A percentile compares a stretch with the other conserved stretches of the same genome.
phyloP scores from a whole-genome alignment of 495 filamentous ascomycete species.

The Hypoxylon fuscum region DNA sequence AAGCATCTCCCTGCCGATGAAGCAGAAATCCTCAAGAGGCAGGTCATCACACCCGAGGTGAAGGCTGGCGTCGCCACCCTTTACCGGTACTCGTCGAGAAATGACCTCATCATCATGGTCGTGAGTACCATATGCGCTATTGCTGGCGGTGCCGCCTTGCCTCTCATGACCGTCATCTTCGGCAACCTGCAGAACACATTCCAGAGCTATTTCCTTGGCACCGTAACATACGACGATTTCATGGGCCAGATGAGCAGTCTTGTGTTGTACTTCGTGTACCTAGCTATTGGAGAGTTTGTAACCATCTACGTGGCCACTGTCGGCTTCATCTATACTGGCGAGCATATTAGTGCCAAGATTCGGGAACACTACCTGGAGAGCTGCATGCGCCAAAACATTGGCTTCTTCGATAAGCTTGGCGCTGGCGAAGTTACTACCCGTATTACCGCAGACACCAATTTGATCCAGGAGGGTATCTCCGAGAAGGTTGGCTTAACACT shows the following conservation, averaged over 20 bases:
- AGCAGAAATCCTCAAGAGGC: constrained; percentile 61
- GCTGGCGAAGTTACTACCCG: constrained; percentile 93
- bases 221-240: constrained; percentile 63
- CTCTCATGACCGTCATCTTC: constrained; percentile 89
- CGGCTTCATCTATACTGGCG: constrained; percentile 93
- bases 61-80: constrained; percentile 72
- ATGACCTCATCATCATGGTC: constrained; percentile 77
- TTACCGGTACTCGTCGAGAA: constrained; percentile 80
- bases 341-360: constrained; percentile 86
- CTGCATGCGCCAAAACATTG: constrained; percentile 90
- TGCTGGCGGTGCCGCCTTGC: constrained; percentile 80
- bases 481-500: constrained; percentile 85
- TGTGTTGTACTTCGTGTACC: constrained; percentile 89
- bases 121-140: constrained; percentile 74
- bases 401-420: constrained; percentile 90
- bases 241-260: constrained; percentile 65
- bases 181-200: constrained; percentile 80
- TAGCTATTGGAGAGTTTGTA: constrained; percentile 86
- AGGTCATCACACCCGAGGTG: constrained; percentile 73
- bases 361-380: constrained; percentile 83
- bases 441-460: constrained; percentile 89
- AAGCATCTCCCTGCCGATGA: constrained; percentile 63
- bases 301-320: constrained; percentile 83
- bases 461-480: constrained; percentile 88
- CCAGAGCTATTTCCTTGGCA: constrained; percentile 65